Evolutionary conservation across 2,329 filamentous ascomycete species (phyloP).

Genomic region (Cladophialophora carrionii): DNA sequence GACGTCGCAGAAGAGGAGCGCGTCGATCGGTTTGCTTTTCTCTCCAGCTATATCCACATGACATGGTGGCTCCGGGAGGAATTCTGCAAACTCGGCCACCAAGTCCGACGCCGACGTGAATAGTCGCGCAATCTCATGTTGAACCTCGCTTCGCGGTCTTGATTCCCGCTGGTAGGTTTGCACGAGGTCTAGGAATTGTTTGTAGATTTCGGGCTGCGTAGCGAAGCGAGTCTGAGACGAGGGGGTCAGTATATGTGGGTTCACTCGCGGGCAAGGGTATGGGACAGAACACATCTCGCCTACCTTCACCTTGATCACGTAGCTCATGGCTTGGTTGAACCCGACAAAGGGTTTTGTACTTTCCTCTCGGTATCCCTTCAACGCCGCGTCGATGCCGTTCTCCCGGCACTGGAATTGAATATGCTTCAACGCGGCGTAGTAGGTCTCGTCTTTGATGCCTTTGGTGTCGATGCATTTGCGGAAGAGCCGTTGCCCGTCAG

Average conservation of each 20-base stretch:
- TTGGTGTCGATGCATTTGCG: constrained; percentile 27
- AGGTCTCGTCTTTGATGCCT: constrained; percentile 39
- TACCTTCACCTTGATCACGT: neutral
- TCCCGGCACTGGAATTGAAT: constrained; percentile 39
- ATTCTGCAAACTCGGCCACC: neutral
- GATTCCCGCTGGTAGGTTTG: neutral
- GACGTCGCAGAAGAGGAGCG: constrained; percentile 42
- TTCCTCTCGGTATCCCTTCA: constrained; percentile 20
- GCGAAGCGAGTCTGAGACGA: neutral
- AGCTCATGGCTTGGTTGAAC: neutral
- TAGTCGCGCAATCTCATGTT: neutral
- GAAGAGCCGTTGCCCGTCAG: constrained; percentile 38
- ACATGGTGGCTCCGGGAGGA: neutral
- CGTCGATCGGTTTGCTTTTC: constrained; percentile 34
- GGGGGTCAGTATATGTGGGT: neutral
- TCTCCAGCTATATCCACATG: neutral
- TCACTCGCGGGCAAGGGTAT: neutral
- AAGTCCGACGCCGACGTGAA: neutral
- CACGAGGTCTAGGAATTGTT: neutral
- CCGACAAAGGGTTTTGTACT: neutral
- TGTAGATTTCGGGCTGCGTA: neutral
- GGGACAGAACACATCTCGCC: neutral
- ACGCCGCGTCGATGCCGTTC: constrained; percentile 42
- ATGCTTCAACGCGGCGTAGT: constrained; percentile 39
- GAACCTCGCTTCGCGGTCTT: neutral